Evolutionary conservation across 192 early-diverging fungal genomes (phyloP).

Genomic region (Coemansia sp.): DNA sequence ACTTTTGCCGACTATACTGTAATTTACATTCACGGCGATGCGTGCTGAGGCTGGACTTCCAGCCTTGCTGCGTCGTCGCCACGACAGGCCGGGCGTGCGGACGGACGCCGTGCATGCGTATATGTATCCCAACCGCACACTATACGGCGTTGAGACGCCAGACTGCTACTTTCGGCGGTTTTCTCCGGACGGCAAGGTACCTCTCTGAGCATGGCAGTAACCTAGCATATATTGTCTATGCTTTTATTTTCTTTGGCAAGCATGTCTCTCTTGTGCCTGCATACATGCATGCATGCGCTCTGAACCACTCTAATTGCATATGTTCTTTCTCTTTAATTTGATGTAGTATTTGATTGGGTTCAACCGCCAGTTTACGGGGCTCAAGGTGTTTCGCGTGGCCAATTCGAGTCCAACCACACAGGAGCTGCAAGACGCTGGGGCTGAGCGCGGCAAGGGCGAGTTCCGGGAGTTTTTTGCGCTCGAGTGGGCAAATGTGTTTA

Average conservation of each 20-base stretch:
- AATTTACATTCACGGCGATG: too few relatives aligned
- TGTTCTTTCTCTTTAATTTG: too few relatives aligned
- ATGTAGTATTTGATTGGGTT: conserved; percentile 44
- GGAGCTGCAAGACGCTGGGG: conserved; percentile 19
- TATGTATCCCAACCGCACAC: conserved; percentile 51
- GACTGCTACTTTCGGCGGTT: conserved; percentile 53
- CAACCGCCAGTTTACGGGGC: conserved; percentile 37
- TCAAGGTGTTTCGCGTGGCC: conserved; percentile 36
- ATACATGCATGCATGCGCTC: too few relatives aligned
- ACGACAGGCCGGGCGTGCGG: too few relatives aligned
- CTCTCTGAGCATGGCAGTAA: background rate
- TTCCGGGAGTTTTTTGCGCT: conserved; percentile 47
- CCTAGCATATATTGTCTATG: background rate
- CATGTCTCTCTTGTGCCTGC: too few relatives aligned
- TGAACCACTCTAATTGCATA: background rate
- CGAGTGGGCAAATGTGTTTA: conserved; percentile 38
- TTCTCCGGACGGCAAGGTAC: conserved; percentile 50
- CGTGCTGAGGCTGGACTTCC: too few relatives aligned
- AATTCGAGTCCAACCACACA: conserved; percentile 28
- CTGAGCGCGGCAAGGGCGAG: conserved; percentile 30
- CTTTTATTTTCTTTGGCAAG: too few relatives aligned
- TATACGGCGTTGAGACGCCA: conserved; percentile 49
- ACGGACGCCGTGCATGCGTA: conserved; percentile 10
- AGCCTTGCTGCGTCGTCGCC: too few relatives aligned
- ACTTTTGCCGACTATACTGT: too few relatives aligned